These are phyloP conservation scores for Colletotrichum aenigma DNA, from an alignment of 2,329 filamentous ascomycete genomes.

Conservation along the genomic window DNA sequence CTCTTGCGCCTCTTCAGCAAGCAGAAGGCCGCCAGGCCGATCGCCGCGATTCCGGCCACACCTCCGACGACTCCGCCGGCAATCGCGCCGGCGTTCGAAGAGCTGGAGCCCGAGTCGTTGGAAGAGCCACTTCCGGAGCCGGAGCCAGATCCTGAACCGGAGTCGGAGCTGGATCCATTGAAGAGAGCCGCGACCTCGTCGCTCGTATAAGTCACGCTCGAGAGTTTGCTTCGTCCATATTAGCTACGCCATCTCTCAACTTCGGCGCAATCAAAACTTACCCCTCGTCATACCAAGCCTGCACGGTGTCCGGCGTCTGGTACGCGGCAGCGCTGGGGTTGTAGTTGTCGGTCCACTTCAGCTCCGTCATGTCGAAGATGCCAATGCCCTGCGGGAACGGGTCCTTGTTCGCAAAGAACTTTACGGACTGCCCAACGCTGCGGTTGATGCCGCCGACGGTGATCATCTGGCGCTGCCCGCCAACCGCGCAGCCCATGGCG, in stretches of 20 bases:
- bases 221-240: background rate
- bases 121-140: constrained; percentile 26
- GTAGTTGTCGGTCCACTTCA: constrained; percentile 18
- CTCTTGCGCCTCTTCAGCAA: constrained; percentile 41
- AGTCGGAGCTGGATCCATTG: constrained; percentile 15
- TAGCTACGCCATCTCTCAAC: background rate
- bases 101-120: background rate
- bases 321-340: constrained; percentile 9
- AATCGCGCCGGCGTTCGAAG: constrained; percentile 44
- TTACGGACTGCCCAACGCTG: background rate
- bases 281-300: constrained; percentile 18
- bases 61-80: constrained; percentile 53
- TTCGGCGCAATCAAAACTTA: background rate
- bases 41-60: constrained; percentile 42
- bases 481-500: constrained; percentile 7
- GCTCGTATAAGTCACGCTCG: constrained; percentile 1
- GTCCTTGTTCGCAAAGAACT: constrained; percentile 7
- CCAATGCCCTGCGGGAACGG: constrained; percentile 16
- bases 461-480: constrained; percentile 22
- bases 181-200: constrained; percentile 1
- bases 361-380: constrained; percentile 19
- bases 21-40: constrained; percentile 43
- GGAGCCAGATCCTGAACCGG: constrained; percentile 28
- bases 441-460: constrained; percentile 11
- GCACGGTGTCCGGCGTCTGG: constrained; percentile 5